Evolutionary conservation across 768 basidiomycete genomes (phyloP).

Genomic region (Plicaturopsis crispa): DNA sequence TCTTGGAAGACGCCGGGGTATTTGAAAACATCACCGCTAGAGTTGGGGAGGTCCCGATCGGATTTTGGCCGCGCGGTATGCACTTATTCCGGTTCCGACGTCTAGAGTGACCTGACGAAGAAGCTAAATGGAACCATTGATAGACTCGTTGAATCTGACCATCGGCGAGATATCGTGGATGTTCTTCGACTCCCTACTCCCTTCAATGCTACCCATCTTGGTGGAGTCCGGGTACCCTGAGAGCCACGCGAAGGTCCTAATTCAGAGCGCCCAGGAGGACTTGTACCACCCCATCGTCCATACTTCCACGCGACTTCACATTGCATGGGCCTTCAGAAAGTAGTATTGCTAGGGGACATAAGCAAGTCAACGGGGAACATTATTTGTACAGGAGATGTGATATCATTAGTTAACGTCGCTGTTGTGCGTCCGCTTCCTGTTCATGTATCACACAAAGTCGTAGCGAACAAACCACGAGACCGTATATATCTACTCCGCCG

Average conservation of each 20-base stretch:
- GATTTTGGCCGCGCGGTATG: slow-evolving; percentile 60
- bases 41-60: slow-evolving; percentile 58
- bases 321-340: slow-evolving; percentile 47
- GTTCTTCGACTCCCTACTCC: slow-evolving; percentile 59
- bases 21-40: slow-evolving; percentile 50
- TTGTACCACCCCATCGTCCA: slow-evolving; percentile 51
- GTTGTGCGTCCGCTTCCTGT: too few species aligned
- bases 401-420: too few species aligned
- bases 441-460: too few species aligned
- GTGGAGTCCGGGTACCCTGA: slow-evolving; percentile 44
- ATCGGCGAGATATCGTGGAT: slow-evolving; percentile 70
- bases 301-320: slow-evolving; percentile 46
- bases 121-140: too few species aligned
- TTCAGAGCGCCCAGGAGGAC: slow-evolving; percentile 57
- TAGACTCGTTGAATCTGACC: slow-evolving; percentile 52
- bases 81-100: slow-evolving; percentile 5
- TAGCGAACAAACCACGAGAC: too few species aligned
- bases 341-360: too few species aligned
- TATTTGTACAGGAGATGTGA: too few species aligned
- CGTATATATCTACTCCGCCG: too few species aligned
- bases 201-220: slow-evolving; percentile 55
- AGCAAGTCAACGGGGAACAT: too few species aligned
- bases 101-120: slow-evolving; percentile 6
- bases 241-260: slow-evolving; percentile 45
- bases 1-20: slow-evolving; percentile 38